These are phyloP conservation scores for Canna indica DNA, from an alignment of 176 grass and related monocot genomes.

Conservation along the genomic window DNA sequence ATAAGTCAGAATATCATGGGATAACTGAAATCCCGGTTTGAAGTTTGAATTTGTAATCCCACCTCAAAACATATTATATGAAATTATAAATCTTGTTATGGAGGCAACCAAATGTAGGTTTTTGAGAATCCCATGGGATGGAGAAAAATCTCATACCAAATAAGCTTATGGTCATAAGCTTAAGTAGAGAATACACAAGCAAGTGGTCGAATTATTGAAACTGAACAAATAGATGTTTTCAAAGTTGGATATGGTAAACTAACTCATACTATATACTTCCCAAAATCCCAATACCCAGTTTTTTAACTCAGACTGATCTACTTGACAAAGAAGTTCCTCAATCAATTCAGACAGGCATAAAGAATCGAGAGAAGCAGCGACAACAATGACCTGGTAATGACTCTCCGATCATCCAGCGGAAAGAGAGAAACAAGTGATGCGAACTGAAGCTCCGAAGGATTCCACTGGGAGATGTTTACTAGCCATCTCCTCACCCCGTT, in stretches of 20 bases:
- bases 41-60: too few species aligned
- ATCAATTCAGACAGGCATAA: neutral
- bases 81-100: too few species aligned
- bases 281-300: neutral
- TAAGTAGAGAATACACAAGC: neutral
- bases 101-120: too few species aligned
- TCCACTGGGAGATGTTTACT: constrained; percentile 46
- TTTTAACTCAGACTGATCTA: neutral
- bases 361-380: neutral
- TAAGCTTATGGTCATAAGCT: too few species aligned
- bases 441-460: constrained; percentile 38
- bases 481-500: constrained; percentile 43
- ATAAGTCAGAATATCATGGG: too few species aligned
- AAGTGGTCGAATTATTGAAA: neutral
- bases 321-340: neutral
- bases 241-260: too few species aligned
- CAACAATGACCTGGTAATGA: constrained; percentile 32
- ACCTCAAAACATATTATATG: too few species aligned
- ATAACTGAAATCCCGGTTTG: too few species aligned
- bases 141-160: too few species aligned
- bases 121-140: too few species aligned
- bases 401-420: constrained; percentile 29
- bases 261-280: neutral
- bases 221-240: neutral
- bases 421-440: constrained; percentile 31